Evolutionary conservation across 108 stramenopile species (phyloP).

Genomic region (Mediolabrus comicus): DNA sequence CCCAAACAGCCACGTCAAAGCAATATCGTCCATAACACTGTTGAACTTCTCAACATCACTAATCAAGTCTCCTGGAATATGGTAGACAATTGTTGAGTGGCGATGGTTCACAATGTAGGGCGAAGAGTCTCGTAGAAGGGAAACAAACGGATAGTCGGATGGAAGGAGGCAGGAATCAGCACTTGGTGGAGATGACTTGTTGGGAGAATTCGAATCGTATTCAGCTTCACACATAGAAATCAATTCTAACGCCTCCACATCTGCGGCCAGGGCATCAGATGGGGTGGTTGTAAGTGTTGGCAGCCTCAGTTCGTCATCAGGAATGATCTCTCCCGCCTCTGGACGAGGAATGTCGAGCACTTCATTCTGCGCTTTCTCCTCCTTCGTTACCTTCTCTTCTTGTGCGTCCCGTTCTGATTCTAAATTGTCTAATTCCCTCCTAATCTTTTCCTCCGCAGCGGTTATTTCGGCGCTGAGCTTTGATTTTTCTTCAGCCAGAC

Average conservation of each 20-base stretch:
- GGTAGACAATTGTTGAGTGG: constrained; percentile 85
- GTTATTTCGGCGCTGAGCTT: constrained; percentile 15
- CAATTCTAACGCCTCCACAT: constrained; percentile 31
- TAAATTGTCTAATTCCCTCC: background rate
- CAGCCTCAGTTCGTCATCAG: background rate
- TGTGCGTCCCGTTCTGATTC: background rate
- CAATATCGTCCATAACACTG: constrained; percentile 89
- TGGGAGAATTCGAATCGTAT: constrained; percentile 7
- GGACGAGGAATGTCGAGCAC: background rate
- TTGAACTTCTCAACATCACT: constrained; percentile 50
- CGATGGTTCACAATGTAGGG: constrained; percentile 95
- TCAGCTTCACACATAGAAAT: constrained; percentile 34
- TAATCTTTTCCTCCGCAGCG: background rate
- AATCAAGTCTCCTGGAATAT: constrained; percentile 86
- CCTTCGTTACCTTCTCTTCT: constrained; percentile 10
- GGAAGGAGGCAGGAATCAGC: constrained; percentile 11
- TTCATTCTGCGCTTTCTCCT: constrained; percentile 12
- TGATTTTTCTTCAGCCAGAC: constrained; percentile 12
- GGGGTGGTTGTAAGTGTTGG: background rate
- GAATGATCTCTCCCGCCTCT: background rate
- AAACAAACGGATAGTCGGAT: constrained; percentile 67
- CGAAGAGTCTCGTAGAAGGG: constrained; percentile 87
- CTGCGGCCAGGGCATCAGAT: constrained; percentile 24
- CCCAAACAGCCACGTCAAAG: constrained; percentile 89
- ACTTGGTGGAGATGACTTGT: background rate